These are phyloP conservation scores for Camellia lanceoleosa DNA, from an alignment of 148 eudicot genomes.

Conservation along the genomic window DNA sequence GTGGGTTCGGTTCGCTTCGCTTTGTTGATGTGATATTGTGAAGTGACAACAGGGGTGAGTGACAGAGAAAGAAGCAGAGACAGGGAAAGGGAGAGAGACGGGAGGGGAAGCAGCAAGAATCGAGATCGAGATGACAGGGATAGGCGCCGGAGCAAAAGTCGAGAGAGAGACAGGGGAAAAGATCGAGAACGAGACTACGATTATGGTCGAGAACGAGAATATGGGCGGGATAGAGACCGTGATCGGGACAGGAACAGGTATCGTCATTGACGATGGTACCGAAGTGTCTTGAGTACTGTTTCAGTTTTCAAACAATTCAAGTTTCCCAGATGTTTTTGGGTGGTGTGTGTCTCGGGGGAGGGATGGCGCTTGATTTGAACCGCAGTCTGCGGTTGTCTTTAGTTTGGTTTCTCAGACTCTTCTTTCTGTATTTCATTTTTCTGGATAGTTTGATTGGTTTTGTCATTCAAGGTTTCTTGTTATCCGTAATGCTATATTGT, in stretches of 20 bases:
- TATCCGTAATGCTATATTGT: too few relatives aligned
- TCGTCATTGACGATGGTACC: constrained; percentile 28
- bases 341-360: too few relatives aligned
- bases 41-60: constrained; percentile 37
- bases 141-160: constrained; percentile 55
- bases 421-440: neutral
- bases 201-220: constrained; percentile 51
- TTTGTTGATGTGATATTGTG: neutral
- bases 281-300: neutral
- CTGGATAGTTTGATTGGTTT: neutral
- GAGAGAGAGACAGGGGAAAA: constrained; percentile 65
- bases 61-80: constrained; percentile 65
- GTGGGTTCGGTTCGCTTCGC: neutral
- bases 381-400: neutral
- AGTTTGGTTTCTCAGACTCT: neutral
- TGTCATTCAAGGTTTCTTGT: neutral
- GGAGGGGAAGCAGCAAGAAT: constrained; percentile 42
- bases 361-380: neutral
- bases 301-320: neutral
- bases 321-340: too few relatives aligned
- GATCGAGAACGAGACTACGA: constrained; percentile 46
- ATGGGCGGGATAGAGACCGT: constrained; percentile 61
- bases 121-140: constrained; percentile 42
- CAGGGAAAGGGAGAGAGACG: constrained; percentile 45
- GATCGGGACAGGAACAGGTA: constrained; percentile 50